These are phyloP conservation scores for Tulasnella sp. DNA, from an alignment of 768 basidiomycete species.

Conservation along the genomic window DNA sequence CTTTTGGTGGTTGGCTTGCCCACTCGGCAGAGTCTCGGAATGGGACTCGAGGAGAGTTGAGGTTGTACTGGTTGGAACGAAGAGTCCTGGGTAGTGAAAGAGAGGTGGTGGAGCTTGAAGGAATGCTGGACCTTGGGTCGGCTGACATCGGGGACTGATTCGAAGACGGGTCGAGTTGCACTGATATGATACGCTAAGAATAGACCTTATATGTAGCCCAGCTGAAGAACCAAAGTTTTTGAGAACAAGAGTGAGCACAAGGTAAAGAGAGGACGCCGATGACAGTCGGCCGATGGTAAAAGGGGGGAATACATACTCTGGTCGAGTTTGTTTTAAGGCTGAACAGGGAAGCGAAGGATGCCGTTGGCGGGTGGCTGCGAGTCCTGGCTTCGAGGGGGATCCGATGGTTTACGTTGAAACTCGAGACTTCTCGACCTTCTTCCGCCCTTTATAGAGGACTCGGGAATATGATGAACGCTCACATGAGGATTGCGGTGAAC, in stretches of 20 bases:
- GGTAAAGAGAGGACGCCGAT: background rate
- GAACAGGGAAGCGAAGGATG: background rate
- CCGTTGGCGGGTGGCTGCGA: slow-evolving; percentile 1
- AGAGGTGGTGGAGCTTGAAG: background rate
- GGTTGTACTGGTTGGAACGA: background rate
- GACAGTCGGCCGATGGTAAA: background rate
- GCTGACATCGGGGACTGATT: background rate
- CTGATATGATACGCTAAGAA: background rate
- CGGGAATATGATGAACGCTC: background rate
- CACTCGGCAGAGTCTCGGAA: background rate
- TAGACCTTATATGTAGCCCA: background rate
- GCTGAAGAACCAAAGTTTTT: background rate
- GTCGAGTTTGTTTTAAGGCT: background rate
- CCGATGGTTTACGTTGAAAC: background rate
- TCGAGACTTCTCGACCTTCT: background rate
- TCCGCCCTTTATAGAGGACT: background rate
- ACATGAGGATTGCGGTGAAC: background rate
- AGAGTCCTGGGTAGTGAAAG: background rate
- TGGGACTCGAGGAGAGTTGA: background rate
- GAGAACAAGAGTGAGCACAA: background rate
- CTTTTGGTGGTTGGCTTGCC: background rate
- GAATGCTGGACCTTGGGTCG: background rate
- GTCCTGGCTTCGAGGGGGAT: background rate
- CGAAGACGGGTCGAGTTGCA: background rate
- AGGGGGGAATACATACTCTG: background rate